phyloP scores from a whole-genome alignment of 2,329 filamentous ascomycete species.

The Alternaria solani region DNA sequence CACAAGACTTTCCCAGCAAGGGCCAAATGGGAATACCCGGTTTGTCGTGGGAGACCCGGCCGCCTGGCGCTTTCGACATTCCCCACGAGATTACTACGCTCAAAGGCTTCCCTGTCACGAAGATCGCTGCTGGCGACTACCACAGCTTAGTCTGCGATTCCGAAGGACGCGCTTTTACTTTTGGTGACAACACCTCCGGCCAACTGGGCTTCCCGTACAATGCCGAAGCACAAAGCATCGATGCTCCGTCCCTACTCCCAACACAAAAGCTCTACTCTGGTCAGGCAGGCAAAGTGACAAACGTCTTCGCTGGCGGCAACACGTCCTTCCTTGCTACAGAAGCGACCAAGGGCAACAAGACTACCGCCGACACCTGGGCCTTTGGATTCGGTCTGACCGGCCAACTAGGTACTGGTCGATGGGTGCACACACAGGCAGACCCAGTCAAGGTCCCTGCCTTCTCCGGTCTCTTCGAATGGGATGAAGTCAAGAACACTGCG shows the following conservation, averaged over 20 bases:
- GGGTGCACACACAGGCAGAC: constrained; percentile 82
- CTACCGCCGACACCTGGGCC: constrained; percentile 82
- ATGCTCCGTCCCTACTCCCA: constrained; percentile 75
- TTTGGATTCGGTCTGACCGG: constrained; percentile 88
- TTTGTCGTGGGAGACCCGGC: constrained; percentile 79
- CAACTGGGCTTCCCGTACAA: constrained; percentile 85
- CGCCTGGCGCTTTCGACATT: constrained; percentile 78
- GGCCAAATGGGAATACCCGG: constrained; percentile 90
- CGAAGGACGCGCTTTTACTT: constrained; percentile 80
- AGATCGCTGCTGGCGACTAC: constrained; percentile 84
- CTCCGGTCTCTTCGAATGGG: constrained; percentile 85
- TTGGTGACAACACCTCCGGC: constrained; percentile 91
- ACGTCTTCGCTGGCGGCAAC: constrained; percentile 82
- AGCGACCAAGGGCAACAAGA: constrained; percentile 67
- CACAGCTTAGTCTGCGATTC: constrained; percentile 83
- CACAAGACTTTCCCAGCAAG: constrained; percentile 77
- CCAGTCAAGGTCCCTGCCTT: constrained; percentile 84
- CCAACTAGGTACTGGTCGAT: constrained; percentile 82
- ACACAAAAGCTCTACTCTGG: constrained; percentile 76
- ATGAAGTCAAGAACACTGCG: constrained; percentile 72
- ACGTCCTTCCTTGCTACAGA: constrained; percentile 91
- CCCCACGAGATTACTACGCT: constrained; percentile 80
- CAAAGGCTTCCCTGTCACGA: constrained; percentile 72
- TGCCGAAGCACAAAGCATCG: constrained; percentile 67
- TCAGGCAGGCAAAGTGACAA: constrained; percentile 72